These are phyloP conservation scores for Staphylotrichum longicolle DNA, from an alignment of 495 filamentous ascomycete genomes.

Conservation along the genomic window DNA sequence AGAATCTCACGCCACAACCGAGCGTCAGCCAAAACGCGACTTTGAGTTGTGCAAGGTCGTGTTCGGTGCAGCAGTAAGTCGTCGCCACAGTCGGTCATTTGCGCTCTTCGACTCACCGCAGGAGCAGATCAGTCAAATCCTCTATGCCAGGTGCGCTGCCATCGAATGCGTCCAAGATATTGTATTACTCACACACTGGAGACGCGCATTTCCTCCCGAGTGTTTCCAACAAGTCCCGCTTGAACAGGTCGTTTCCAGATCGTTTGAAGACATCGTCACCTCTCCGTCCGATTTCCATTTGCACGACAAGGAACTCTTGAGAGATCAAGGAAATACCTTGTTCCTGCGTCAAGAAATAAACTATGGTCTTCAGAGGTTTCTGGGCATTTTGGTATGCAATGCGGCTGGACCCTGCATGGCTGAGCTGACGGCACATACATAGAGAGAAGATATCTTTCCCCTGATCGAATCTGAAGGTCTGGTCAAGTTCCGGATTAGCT, in stretches of 20 bases:
- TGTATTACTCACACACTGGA: constrained; percentile 4
- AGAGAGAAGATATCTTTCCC: constrained; percentile 29
- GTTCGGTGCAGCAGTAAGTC: constrained; percentile 25
- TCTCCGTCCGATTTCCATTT: constrained; percentile 8
- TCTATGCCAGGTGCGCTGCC: constrained; percentile 26
- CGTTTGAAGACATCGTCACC: constrained; percentile 25
- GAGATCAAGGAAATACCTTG: constrained; percentile 18
- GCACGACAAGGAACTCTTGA: constrained; percentile 18
- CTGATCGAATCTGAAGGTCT: constrained; percentile 26
- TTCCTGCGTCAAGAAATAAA: constrained; percentile 19
- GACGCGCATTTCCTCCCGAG: constrained; percentile 23
- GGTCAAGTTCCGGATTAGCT: constrained; percentile 26
- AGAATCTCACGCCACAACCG: background rate
- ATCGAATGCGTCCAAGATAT: no score
- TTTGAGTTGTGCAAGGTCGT: constrained; percentile 27
- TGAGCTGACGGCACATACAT: background rate
- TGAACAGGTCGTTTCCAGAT: constrained; percentile 5
- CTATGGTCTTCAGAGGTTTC: constrained; percentile 19
- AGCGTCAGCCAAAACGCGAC: constrained; percentile 16
- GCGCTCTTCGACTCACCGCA: background rate
- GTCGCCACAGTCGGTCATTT: no score
- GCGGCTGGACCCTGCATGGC: background rate
- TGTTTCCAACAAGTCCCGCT: constrained; percentile 26
- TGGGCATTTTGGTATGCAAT: constrained; percentile 26
- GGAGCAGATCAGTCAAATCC: constrained; percentile 27